Evolutionary conservation across 306 rosid genomes (phyloP).

Genomic region (Styphnolobium japonicum): DNA sequence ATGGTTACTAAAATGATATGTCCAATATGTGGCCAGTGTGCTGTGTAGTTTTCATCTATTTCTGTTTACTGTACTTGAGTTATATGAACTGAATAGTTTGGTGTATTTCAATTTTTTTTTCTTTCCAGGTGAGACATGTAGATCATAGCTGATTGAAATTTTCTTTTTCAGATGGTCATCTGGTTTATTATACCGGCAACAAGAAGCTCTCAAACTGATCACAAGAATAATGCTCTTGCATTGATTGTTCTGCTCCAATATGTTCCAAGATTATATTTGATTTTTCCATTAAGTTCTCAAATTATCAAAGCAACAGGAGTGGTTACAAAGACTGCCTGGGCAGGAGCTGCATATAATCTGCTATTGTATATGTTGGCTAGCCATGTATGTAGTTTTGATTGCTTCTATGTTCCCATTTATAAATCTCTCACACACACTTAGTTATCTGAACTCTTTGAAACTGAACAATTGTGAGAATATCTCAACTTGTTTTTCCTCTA

Average conservation of each 20-base stretch:
- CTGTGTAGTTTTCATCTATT: background rate
- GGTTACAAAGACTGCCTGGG: slow-evolving; percentile 99
- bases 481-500: no score
- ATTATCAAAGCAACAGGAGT: slow-evolving; percentile 94
- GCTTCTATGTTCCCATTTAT: background rate
- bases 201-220: slow-evolving; percentile 61
- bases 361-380: slow-evolving; percentile 95
- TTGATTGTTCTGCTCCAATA: slow-evolving; percentile 92
- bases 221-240: slow-evolving; percentile 93
- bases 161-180: slow-evolving; percentile 74
- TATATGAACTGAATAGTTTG: background rate
- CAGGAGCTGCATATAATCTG: slow-evolving; percentile 97
- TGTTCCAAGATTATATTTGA: slow-evolving; percentile 91
- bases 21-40: background rate
- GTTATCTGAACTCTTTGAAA: slow-evolving; percentile 12
- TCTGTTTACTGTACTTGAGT: slow-evolving; percentile 5
- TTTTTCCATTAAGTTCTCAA: slow-evolving; percentile 86
- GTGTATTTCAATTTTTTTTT: no score
- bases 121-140: background rate
- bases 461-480: no score
- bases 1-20: background rate
- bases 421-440: background rate
- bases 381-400: slow-evolving; percentile 62
- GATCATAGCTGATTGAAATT: slow-evolving; percentile 29
- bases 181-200: slow-evolving; percentile 97